Percentiles rank a stretch among this genome's conserved stretches.
Conservation (phyloP, 2,329 filamentous ascomycete genomes). For the Bipolaris sorokiniana region DNA sequence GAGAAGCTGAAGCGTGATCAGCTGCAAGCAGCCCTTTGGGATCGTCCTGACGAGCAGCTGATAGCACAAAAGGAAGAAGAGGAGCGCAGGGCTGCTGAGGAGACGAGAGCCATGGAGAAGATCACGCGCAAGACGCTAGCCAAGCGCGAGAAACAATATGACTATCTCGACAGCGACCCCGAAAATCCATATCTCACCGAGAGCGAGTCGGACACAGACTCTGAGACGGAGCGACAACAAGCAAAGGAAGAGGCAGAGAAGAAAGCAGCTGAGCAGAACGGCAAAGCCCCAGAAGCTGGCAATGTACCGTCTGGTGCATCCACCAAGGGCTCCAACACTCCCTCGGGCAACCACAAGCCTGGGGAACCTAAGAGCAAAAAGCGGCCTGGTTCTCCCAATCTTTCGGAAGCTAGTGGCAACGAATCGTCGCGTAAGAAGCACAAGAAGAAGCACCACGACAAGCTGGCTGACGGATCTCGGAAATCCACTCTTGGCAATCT, state of each 20-base stretch:
- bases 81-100: constrained; percentile 71
- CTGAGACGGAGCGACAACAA: constrained; percentile 68
- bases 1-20: constrained; percentile 76
- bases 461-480: constrained; percentile 34
- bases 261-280: constrained; percentile 55
- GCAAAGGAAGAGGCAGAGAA: constrained; percentile 61
- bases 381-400: constrained; percentile 81
- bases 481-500: constrained; percentile 33
- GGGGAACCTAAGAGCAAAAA: constrained; percentile 68
- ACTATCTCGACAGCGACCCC: constrained; percentile 83
- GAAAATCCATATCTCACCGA: constrained; percentile 54
- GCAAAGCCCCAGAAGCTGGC: constrained; percentile 55
- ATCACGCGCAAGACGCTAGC: constrained; percentile 78
- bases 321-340: constrained; percentile 73
- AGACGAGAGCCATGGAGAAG: constrained; percentile 75
- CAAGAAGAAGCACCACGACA: constrained; percentile 48
- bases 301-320: constrained; percentile 61
- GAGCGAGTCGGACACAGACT: constrained; percentile 55
- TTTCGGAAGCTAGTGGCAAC: constrained; percentile 90
- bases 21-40: constrained; percentile 85
- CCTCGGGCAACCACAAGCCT: constrained; percentile 62
- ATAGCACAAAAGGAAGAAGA: constrained; percentile 71
- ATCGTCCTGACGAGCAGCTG: constrained; percentile 59
- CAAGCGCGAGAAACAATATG: constrained; percentile 83
- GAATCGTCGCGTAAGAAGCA: constrained; percentile 76